A percentile compares a stretch with the other conserved stretches of the same genome.
Conservation (phyloP, 1,284 basidiomycete species). For the Cryptococcus sp. region DNA sequence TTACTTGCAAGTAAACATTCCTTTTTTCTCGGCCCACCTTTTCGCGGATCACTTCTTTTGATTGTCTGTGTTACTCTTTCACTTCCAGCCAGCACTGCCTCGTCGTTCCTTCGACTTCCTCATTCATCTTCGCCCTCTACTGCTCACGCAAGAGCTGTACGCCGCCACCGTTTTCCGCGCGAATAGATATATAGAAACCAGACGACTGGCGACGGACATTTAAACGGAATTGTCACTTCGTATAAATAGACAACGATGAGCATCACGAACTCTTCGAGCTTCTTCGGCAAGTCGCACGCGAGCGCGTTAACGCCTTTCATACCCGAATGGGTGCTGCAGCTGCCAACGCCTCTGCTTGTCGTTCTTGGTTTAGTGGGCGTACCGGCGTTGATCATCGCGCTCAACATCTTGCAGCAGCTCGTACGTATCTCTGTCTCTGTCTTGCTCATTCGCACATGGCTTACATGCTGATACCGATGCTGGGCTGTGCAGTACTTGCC, state of each 20-base stretch:
- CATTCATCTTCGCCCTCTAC: too few species aligned
- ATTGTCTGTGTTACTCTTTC: neutral
- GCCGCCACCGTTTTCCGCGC: too few species aligned
- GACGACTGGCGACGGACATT: too few species aligned
- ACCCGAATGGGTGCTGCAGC: conserved; percentile 6
- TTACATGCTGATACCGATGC: too few species aligned
- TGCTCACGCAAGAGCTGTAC: too few species aligned
- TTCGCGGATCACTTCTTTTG: neutral
- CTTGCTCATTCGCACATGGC: too few species aligned
- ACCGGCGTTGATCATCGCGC: conserved; percentile 54
- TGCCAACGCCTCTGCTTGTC: conserved; percentile 22
- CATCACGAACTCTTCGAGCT: too few species aligned
- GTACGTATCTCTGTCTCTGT: conserved; percentile 52
- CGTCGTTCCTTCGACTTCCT: neutral
- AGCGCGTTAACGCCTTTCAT: conserved; percentile 2
- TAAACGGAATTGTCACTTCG: too few species aligned
- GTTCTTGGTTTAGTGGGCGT: conserved; percentile 31
- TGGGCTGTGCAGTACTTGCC: conserved; percentile 59
- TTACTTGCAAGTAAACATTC: neutral
- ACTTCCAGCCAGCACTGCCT: neutral
- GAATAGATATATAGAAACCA: too few species aligned
- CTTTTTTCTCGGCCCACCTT: neutral
- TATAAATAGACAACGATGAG: too few species aligned
- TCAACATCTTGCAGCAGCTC: conserved; percentile 66
- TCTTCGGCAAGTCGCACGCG: neutral